Base-by-base conservation (phyloP, 129 eudicot species). In the Escallonia rubra region DNA sequence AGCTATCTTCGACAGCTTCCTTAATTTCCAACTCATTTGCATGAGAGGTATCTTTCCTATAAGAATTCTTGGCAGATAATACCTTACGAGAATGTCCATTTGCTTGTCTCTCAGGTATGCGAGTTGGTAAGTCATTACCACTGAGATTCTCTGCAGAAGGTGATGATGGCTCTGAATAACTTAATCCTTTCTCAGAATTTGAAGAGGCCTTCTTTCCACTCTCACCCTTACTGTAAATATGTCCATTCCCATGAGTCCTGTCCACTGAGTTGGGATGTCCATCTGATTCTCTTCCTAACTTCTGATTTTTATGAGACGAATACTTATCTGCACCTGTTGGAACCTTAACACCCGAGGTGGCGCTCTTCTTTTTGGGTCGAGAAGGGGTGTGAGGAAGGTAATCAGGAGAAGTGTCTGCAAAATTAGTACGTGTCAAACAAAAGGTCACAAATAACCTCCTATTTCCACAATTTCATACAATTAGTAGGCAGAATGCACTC, bases 341-440 rank as follows among this genome's bases (percentile, higher is more conserved):
- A 40, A 59, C 11, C 54, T 76, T 81, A 46, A 64, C 68, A 64
- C 72, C 74, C 15, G 78, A 43, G 16, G 72, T 55, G 59, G 43
- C 47, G 61, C 59, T 76, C 61, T 60, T 83, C 73, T 47, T 75
- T 66, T 66, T 73, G 10, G 62, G 23, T 56, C 9, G 65, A 41
- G 81, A 69, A 57, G 83, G 52, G 13, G 73, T 52, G 70, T 64
- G 59, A 57, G 77, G 77, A 71, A 48, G 47, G 76, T 71, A 72
- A 64, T 86, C 85, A 44, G 81, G 80, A 45, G 83, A 69, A 43
- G 45, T 6, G 49, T 82, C 97, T 86, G 60, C 66, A 84, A 61
- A 64, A 60, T 70, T 62, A 64, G n/a, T 13, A 48, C 40, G 12
- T 7, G 9, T 59, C n/a, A 65, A 23, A 59, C 41, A 40, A 44